Base-by-base conservation (phyloP, 805 yeast species). In the Ogataea methylovora region DNA sequence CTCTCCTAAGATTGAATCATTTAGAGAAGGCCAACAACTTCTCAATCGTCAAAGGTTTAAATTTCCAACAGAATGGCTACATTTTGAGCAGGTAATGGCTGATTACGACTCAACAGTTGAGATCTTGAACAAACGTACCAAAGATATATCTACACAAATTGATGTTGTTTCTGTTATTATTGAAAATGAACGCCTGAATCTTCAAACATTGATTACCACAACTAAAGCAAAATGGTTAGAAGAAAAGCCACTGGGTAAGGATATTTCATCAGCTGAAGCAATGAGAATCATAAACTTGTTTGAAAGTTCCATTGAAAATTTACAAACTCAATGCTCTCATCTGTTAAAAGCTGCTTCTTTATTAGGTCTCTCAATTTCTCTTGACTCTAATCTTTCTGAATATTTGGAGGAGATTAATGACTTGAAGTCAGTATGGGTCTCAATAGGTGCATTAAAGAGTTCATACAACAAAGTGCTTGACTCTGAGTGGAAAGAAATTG, bases 381-480 rank as follows among this genome's bases (percentile, higher is more conserved):
- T 53, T 1, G 37, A 42, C 12, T 53, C 43, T 5, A 56, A 55
- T 12, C 40, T 76, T 1, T 40, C 44, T 0, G 45, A 46, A 1
- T 45, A 69, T 3, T 16, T 51, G 0, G 68, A 63, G 3, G 92
- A 84, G 41, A 55, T 83, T 2, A 37, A 43, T 0, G 83, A 79
- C 30, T 63, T 79, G 24, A 69, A 63, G 37, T 47, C 67, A 1
- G 85, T 81, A 1, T 84, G 94, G 94, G 46, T 63, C 1, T 62
- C 80, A 0, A 61, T 85, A 24, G 70, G 73, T 29, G 52, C 65
- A 0, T 53, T 82, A 2, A 71, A 76, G 67, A 56, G 55, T 5
- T 53, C 65, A 1, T 48, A 81, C 3, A 63, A 65, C 15, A 61
- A 56, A 4, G 40, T 79, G 14, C 64, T 67, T 27, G 37, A 38